Conservation (phyloP, 2,329 filamentous ascomycete species). For the Calonectria multiphialidica region DNA sequence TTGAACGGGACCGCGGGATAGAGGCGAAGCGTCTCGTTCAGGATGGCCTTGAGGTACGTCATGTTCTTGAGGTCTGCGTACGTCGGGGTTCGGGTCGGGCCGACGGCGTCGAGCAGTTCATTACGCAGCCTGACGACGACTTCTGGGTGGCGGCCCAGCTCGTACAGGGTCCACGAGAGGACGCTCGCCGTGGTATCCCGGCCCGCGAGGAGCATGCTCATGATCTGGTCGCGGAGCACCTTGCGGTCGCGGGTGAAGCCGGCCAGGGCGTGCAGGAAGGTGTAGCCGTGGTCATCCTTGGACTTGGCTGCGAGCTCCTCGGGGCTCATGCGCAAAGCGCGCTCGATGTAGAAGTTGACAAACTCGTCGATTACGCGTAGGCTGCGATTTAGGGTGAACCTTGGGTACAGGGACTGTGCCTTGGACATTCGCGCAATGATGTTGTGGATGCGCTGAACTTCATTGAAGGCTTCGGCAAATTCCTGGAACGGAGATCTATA, state of each 20-base stretch:
- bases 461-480: conserved; percentile 86
- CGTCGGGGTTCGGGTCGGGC: conserved; percentile 71
- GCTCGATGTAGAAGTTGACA: conserved; percentile 82
- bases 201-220: conserved; percentile 85
- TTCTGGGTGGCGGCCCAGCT: conserved; percentile 79
- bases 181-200: conserved; percentile 89
- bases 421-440: conserved; percentile 75
- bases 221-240: conserved; percentile 85
- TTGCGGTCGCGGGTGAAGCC: conserved; percentile 79
- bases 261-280: conserved; percentile 88
- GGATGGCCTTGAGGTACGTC: conserved; percentile 81
- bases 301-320: conserved; percentile 79
- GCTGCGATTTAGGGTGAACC: conserved; percentile 70
- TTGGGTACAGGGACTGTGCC: conserved; percentile 73
- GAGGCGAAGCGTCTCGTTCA: conserved; percentile 83
- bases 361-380: conserved; percentile 81
- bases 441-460: conserved; percentile 81
- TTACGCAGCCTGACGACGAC: conserved; percentile 75
- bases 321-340: conserved; percentile 75
- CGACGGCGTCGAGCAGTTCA: conserved; percentile 79
- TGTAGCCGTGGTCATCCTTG: conserved; percentile 80
- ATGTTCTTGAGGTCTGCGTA: conserved; percentile 89
- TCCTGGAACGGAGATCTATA: conserved; percentile 67
- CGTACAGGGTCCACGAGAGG: conserved; percentile 85
- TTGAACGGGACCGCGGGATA: conserved; percentile 87